Conservation (phyloP, 2,329 filamentous ascomycete genomes). For the Ambrosiella cleistominuta region DNA sequence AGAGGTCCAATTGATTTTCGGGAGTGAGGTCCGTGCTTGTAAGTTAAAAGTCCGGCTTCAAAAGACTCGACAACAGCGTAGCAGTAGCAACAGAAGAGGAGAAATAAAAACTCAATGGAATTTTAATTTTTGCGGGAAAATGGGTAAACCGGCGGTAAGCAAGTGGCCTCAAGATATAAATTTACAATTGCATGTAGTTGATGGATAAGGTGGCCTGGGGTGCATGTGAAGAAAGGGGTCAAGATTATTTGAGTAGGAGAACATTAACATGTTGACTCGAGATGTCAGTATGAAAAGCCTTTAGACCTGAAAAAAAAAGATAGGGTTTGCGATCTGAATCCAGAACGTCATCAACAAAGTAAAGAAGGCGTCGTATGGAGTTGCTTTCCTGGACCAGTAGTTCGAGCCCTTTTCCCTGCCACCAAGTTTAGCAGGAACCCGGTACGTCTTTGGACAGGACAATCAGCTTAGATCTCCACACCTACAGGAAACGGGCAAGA, state of each 20-base stretch:
- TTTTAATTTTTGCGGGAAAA: not conserved
- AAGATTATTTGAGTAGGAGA: not conserved
- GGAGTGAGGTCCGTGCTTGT: not conserved
- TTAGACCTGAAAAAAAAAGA: not conserved
- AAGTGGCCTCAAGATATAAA: not conserved
- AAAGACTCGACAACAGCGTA: conserved; percentile 3
- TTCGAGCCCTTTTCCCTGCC: not conserved
- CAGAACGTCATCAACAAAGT: not conserved
- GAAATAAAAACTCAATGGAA: not conserved
- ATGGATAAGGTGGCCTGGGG: not conserved
- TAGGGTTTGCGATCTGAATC: not conserved
- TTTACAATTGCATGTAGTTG: not conserved
- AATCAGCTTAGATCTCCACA: no score
- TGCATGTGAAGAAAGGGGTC: not conserved
- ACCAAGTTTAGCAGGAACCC: not conserved
- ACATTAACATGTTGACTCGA: no score
- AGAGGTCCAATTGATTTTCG: not conserved
- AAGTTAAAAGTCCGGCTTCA: not conserved
- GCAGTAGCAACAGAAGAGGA: conserved; percentile 1
- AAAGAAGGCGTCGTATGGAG: not conserved
- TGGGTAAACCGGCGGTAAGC: not conserved
- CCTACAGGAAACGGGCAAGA: no score
- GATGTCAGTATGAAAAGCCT: no score
- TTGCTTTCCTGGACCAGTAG: not conserved
- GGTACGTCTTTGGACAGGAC: not conserved